Evolutionary conservation across 108 stramenopile species (phyloP), one percentile per base, ranked within the genome.

Genomic region (Conticribra weissflogii): DNA sequence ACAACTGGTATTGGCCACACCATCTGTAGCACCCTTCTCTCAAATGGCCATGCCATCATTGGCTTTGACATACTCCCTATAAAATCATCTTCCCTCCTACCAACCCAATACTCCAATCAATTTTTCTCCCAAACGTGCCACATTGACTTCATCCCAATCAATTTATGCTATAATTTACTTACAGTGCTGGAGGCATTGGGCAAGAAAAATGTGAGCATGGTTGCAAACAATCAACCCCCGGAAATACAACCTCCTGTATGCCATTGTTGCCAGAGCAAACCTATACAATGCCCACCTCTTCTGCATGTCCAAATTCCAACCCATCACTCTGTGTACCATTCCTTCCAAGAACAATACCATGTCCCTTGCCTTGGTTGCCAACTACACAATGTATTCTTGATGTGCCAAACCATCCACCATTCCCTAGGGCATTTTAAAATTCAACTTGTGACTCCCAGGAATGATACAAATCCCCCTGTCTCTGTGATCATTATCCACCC

Each of bases 391-490:
- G 68, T 72, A 94, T 46, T 94, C 94, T 21, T 46, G 55, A 66
- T 91, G 81, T 14, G 65, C 66, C 56, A 87, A 76, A 19, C 95
- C 93, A 59, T 96, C 88, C 22, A 93, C 80, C 96, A 96, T 95
- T 0, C 89, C 93, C 46, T 66, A 30, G 4, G 94, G 91, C 86
- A 94, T 92, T 66, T 85, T 82, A 46, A 95, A 93, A 68, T 97
- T 94, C 51, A 84, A 85, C 60, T 97, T 97, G 89, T 97, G 96
- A 50, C 85, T 86, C 5, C 96, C 96, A 0, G 88, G 89, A 16
- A 97, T 94, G 34, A 97, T 86, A 61, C 96, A 97, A 64, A 94
- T 95, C 14, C 96, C 96, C 41, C 96, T 94, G 57, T 86, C 81
- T 1, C 93, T 93, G 16, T 79, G 76, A 54, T 91, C 86, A 75